Conservation (phyloP, 345 rosid genomes). For the Lepidium didymum region DNA sequence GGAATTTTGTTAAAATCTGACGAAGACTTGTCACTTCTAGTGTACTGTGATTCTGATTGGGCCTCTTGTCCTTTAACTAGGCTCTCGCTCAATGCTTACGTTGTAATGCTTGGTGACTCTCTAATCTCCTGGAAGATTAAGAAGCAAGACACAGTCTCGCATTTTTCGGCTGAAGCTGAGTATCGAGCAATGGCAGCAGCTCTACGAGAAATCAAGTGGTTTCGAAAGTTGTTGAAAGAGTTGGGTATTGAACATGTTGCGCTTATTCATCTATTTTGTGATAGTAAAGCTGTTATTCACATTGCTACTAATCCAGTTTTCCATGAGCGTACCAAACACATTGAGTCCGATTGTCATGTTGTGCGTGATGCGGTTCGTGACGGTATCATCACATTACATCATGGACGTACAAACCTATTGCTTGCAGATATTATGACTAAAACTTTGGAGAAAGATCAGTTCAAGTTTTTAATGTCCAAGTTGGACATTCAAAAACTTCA, state of each 20-base stretch:
- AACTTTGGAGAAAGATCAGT: not conserved
- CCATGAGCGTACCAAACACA: not conserved
- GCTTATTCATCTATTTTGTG: too few species aligned
- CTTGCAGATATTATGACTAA: not conserved
- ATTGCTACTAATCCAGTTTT: not conserved
- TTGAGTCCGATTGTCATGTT: not conserved
- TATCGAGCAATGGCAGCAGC: not conserved
- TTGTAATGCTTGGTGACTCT: not conserved
- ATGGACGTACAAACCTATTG: too few species aligned
- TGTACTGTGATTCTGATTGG: not conserved
- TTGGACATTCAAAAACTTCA: not conserved
- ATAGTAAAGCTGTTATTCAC: too few species aligned
- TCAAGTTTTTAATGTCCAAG: not conserved
- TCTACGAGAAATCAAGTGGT: not conserved
- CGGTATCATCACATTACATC: too few species aligned
- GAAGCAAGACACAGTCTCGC: not conserved
- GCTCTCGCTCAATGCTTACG: not conserved
- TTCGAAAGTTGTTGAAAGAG: not conserved
- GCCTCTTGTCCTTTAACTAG: not conserved
- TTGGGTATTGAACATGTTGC: too few species aligned
- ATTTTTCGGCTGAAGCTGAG: not conserved
- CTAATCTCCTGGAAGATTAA: not conserved
- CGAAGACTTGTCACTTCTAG: not conserved
- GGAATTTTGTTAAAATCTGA: too few species aligned
- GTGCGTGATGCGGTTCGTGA: not conserved